Evolutionary conservation across 352 stramenopile species (phyloP), one percentile per base, ranked within the genome.

Genomic region (Phytophthora aleatoria): DNA sequence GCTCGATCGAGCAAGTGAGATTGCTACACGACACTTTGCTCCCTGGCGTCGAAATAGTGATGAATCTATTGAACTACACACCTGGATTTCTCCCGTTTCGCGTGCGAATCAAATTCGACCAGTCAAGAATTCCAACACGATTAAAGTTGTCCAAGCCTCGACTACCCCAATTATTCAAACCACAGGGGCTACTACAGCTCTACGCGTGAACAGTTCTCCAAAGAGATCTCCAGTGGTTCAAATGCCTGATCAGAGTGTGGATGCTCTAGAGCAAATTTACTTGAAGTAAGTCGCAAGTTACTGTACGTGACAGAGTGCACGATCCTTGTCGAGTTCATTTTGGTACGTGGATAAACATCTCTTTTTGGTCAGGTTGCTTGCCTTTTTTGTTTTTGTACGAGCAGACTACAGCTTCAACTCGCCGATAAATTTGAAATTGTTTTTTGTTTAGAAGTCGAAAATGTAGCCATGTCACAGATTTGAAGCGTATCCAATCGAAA

Each of bases 381-480:
- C 33, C 12, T 38, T 38, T 38, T 38, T 3, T 20, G 20, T 20
- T 12, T 38, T 38, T 12, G 12, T 13, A 38, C 6, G 33, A 12
- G 33, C 33, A 9, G 33, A 38, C 33, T 38, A 38, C 33, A 38
- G 33, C 33, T 38, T 38, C 33, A 38, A 38, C 20, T 20, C 20
- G 20, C 20, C 20, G 20, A 20, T 1, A 1, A 20, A 20, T 20
- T 20, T 20, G 20, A 20, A 20, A 20, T 20, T 20, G 20, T 20
- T 20, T 20, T 20, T 20, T 20, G 20, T 33, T 33, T 24, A 44
- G 2, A 12, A 5, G 5, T 30, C 24, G 43, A 48, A 47, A 54
- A 28, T 59, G 42, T 49, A 66, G 49, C 57, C 39, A 64, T 33
- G 57, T 64, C 57, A 39, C 57, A 64, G 39, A 60, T 55, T 64